Conservation (phyloP, 352 stramenopile species). For the Globisporangium apiculatum region DNA sequence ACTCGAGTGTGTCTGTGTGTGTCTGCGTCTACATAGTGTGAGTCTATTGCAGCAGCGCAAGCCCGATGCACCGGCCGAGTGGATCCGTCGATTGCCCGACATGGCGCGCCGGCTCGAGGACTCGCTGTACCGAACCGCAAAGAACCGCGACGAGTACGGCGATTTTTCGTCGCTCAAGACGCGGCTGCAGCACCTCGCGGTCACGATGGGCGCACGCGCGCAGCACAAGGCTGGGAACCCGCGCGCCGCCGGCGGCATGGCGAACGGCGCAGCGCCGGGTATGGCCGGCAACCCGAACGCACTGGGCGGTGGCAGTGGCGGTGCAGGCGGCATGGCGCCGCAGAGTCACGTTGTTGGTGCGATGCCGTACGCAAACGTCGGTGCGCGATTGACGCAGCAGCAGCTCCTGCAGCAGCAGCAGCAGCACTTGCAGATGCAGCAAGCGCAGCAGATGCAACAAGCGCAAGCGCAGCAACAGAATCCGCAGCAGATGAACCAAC, state of each 20-base stretch:
- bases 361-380: constrained; percentile 54
- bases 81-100: constrained; percentile 95
- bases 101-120: constrained; percentile 98
- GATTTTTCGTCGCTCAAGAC: constrained; percentile 95
- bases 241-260: constrained; percentile 24
- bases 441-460: constrained; percentile 39
- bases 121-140: constrained; percentile 92
- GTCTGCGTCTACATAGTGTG: constrained; percentile 41
- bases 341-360: constrained; percentile 58
- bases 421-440: constrained; percentile 65
- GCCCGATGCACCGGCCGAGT: constrained; percentile 94
- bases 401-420: constrained; percentile 75
- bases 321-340: constrained; percentile 39
- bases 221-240: constrained; percentile 71
- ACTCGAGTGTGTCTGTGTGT: constrained; percentile 3
- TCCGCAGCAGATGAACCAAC: constrained; percentile 25
- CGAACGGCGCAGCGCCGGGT: constrained; percentile 23
- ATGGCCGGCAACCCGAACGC: constrained; percentile 45
- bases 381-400: constrained; percentile 74
- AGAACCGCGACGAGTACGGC: constrained; percentile 94
- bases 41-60: constrained; percentile 95
- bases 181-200: constrained; percentile 93
- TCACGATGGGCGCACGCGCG: constrained; percentile 81
- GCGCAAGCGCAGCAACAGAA: constrained; percentile 36
- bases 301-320: constrained; percentile 10